Conservation (phyloP, 2,329 filamentous ascomycete genomes). For the Didymella exigua region DNA sequence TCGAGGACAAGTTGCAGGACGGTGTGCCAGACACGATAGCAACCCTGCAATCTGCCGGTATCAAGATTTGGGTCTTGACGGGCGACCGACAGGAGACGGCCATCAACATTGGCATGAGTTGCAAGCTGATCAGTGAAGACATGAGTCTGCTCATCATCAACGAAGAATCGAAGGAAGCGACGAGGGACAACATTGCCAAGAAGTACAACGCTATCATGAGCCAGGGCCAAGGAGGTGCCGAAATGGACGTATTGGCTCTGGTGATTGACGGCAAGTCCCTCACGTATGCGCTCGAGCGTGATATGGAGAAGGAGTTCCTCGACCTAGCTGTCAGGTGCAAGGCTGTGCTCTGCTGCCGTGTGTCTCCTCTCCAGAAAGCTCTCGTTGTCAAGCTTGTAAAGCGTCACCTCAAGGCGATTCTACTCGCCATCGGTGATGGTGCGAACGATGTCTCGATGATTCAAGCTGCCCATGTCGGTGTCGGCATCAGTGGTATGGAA, state of each 20-base stretch:
- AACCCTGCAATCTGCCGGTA: conserved; percentile 92
- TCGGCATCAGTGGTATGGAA: conserved; percentile 96
- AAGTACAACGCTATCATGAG: conserved; percentile 89
- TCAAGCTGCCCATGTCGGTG: conserved; percentile 95
- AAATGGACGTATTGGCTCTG: conserved; percentile 85
- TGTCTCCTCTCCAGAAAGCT: conserved; percentile 95
- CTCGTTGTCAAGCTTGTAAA: conserved; percentile 98
- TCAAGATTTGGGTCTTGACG: conserved; percentile 98
- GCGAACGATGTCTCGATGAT: conserved; percentile 99
- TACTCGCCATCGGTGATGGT: conserved; percentile 94
- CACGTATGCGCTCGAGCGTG: conserved; percentile 89
- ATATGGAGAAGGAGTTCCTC: conserved; percentile 90
- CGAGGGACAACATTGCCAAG: conserved; percentile 87
- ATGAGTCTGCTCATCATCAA: conserved; percentile 98
- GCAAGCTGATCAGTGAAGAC: conserved; percentile 96
- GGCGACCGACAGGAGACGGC: conserved; percentile 98
- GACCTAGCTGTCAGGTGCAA: conserved; percentile 96
- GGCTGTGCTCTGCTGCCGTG: conserved; percentile 96
- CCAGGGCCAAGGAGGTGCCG: conserved; percentile 76
- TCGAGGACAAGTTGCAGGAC: conserved; percentile 95
- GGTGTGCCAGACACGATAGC: conserved; percentile 98
- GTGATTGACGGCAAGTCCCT: conserved; percentile 96
- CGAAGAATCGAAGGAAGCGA: conserved; percentile 79
- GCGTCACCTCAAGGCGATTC: conserved; percentile 86
- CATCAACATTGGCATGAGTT: conserved; percentile 99